Base-by-base conservation (phyloP, 208 protist species). In the Acanthamoeba lenticulata region DNA sequence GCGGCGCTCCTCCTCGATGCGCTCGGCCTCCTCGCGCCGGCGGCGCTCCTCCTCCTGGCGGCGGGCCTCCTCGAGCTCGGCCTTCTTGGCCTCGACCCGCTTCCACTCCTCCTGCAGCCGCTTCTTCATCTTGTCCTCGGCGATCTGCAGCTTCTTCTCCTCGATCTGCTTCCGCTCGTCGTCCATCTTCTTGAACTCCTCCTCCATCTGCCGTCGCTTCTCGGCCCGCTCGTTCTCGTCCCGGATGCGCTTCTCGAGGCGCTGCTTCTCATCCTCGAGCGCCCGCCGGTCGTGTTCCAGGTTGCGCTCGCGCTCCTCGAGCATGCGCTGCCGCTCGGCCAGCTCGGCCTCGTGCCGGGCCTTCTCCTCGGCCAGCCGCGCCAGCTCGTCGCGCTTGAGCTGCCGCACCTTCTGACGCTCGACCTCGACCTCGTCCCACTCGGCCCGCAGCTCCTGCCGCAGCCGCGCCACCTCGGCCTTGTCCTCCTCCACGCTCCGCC, bases 71-170 rank as follows among this genome's bases (percentile, higher is more conserved):
- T 83, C 74, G 38, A 83, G 74, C 44, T 83, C 74, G 40, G 45
- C 17, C 74, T 83, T 83, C 74, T 83, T 83, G 21, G 17, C 15
- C 74, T 83, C 74, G 9, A 83, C 27, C 13, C 74, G 74, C 74
- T 83, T 83, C 74, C 74, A 83, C 74, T 83, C 74, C 74, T 83
- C 74, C 74, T 83, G 74, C 74, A 83, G 74, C 4, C 74, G 74
- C 74, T 83, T 83, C 44, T 36, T 44, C 74, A 83, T 83, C 74
- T 83, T 83, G 36, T 83, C 74, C 74, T 83, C 74, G 2, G 74
- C 74, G n/a, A 83, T 83, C 74, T 83, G 74, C 42, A 83, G 74
- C 74, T 83, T 83, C 74, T 83, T 83, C 74, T 83, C 74, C 44
- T 83, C 74, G 38, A 83, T 83, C 44, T 34, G 40, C 74, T 83